Evolutionary conservation across 148 eudicot genomes (phyloP).

Genomic region (Fagopyrum tataricum): DNA sequence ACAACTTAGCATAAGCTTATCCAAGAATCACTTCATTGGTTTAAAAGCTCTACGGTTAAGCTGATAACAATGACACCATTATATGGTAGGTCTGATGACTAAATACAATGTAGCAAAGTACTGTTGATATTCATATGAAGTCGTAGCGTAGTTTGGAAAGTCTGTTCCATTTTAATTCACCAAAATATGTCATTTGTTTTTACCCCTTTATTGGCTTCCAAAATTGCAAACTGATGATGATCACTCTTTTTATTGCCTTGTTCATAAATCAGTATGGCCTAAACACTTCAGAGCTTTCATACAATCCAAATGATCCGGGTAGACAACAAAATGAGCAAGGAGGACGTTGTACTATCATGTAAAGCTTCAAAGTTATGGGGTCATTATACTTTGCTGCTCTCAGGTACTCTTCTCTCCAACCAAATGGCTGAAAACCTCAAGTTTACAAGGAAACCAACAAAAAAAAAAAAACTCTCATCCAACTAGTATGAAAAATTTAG

Average conservation of each 20-base stretch:
- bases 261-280: conserved; percentile 63
- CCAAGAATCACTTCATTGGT: not conserved
- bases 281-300: conserved; percentile 81
- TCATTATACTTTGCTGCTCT: not conserved
- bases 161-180: not conserved
- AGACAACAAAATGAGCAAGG: conserved; percentile 49
- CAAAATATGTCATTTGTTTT: not conserved
- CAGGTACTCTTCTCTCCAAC: not conserved
- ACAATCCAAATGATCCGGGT: conserved; percentile 68
- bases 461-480: not conserved
- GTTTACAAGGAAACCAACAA: not conserved
- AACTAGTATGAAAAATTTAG: not conserved
- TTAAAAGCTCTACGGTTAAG: not conserved
- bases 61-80: not conserved
- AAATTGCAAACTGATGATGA: not conserved
- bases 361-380: conserved; percentile 15
- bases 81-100: not conserved
- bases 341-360: conserved; percentile 76
- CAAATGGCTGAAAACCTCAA: not conserved
- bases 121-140: not conserved
- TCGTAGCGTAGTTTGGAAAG: no score
- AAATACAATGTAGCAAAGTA: not conserved
- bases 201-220: not conserved
- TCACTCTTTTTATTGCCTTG: not conserved
- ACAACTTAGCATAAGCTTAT: not conserved